phyloP scores from a whole-genome alignment of 345 rosid genomes.

The Ailanthus altissimus region DNA sequence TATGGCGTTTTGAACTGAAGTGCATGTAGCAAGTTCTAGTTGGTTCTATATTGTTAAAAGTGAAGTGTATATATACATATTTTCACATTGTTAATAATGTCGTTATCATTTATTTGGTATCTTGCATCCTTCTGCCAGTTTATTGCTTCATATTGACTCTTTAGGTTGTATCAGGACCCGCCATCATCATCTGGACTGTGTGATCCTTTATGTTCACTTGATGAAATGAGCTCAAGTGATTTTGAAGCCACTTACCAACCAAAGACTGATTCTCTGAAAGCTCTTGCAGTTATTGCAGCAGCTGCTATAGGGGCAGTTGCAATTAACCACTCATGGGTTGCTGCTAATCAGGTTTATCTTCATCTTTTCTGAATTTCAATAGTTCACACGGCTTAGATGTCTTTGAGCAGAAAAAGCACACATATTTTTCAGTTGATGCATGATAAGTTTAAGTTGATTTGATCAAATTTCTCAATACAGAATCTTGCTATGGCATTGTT shows the following conservation, averaged over 20 bases:
- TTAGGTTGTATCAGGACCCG: constrained; percentile 55
- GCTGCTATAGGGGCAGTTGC: constrained; percentile 83
- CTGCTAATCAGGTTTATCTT: constrained; percentile 77
- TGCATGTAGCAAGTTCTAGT: neutral
- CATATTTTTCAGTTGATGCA: neutral
- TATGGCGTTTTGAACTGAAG: neutral
- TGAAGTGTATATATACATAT: neutral
- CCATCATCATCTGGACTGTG: constrained; percentile 57
- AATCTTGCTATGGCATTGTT: constrained; percentile 93
- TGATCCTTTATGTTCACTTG: constrained; percentile 89
- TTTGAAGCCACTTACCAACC: constrained; percentile 72
- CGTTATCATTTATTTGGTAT: neutral
- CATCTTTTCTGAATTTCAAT: neutral
- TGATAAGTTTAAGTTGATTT: constrained; percentile 19
- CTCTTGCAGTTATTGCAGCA: constrained; percentile 72
- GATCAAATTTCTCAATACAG: constrained; percentile 47
- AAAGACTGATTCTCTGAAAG: constrained; percentile 79
- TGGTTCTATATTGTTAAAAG: neutral
- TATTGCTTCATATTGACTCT: constrained; percentile 15
- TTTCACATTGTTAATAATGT: neutral
- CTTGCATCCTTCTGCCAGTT: constrained; percentile 1
- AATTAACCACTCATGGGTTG: constrained; percentile 93
- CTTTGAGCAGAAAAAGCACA: neutral
- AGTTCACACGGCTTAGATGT: neutral
- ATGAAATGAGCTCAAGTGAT: constrained; percentile 77